A percentile compares a stretch with the other conserved stretches of the same genome.
Evolutionary conservation across 345 rosid species (phyloP).

Genomic region (Eucalyptus melliodora): DNA sequence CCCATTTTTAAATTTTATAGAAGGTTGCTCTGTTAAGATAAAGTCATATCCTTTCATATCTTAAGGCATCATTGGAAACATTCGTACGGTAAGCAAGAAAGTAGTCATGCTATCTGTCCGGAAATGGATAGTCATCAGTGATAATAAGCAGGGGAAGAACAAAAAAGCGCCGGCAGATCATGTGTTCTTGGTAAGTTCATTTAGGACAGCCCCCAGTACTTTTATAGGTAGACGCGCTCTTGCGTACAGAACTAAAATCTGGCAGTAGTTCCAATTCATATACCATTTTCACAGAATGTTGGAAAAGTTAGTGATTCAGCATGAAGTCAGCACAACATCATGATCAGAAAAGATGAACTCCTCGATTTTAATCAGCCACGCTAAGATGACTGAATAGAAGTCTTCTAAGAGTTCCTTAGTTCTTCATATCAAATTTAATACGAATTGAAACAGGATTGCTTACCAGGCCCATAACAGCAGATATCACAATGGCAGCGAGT

Average conservation of each 20-base stretch:
- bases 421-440: not conserved
- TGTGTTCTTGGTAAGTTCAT: not conserved
- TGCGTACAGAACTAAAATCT: not conserved
- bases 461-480: too few species aligned
- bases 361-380: not conserved
- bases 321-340: not conserved
- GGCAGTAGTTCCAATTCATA: not conserved
- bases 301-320: not conserved
- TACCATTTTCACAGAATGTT: not conserved
- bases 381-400: not conserved
- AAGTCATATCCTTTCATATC: too few species aligned
- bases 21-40: not conserved
- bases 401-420: not conserved
- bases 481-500: slow-evolving; percentile 78
- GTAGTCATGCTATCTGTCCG: too few species aligned
- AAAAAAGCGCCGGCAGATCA: not conserved
- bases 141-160: not conserved
- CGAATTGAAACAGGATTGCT: too few species aligned
- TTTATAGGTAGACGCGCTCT: not conserved
- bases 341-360: not conserved
- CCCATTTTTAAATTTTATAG: too few species aligned
- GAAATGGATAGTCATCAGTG: too few species aligned
- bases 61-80: too few species aligned
- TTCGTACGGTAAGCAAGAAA: too few species aligned
- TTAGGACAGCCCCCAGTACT: not conserved